A percentile compares a stretch with the other conserved stretches of the same genome.
These are phyloP conservation scores for Parastagonospora avenae DNA, from an alignment of 2,329 filamentous ascomycete species.

Conservation along the genomic window DNA sequence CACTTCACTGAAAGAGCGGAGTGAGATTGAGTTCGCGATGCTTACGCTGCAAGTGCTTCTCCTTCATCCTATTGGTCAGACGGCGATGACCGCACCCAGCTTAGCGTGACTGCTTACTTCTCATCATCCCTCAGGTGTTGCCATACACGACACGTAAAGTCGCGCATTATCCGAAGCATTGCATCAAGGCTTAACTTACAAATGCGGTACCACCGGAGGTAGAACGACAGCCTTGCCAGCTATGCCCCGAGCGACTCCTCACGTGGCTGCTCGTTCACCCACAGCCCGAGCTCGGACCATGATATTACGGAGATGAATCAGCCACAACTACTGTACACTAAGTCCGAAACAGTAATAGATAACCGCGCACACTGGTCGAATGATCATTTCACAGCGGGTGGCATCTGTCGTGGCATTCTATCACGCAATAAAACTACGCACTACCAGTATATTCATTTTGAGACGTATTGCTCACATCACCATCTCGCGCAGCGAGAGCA, in stretches of 20 bases:
- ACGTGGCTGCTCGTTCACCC: constrained; percentile 9
- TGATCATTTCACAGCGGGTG: constrained; percentile 6
- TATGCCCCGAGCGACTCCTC: constrained; percentile 6
- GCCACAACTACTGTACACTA: constrained; percentile 10
- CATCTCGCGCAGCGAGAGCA: constrained; percentile 18
- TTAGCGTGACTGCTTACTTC: background rate
- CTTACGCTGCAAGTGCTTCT: constrained; percentile 16
- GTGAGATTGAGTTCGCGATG: constrained; percentile 16
- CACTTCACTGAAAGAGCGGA: constrained; percentile 12
- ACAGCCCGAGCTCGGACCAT: constrained; percentile 16
- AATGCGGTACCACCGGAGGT: constrained; percentile 7
- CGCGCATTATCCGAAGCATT: constrained; percentile 7
- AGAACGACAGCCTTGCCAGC: constrained; percentile 1
- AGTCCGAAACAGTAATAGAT: constrained; percentile 22
- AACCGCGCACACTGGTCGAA: constrained; percentile 8
- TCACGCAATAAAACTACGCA: background rate
- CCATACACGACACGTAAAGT: background rate
- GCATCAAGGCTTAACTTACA: background rate
- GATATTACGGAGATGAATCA: constrained; percentile 20
- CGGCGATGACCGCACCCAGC: constrained; percentile 2
- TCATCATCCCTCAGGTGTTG: constrained; percentile 1
- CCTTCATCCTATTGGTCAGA: constrained; percentile 1
- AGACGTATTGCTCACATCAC: constrained; percentile 6
- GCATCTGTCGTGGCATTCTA: constrained; percentile 2
- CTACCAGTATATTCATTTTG: background rate